Conservation (phyloP, 805 yeast genomes). For the Spathaspora boniae region DNA sequence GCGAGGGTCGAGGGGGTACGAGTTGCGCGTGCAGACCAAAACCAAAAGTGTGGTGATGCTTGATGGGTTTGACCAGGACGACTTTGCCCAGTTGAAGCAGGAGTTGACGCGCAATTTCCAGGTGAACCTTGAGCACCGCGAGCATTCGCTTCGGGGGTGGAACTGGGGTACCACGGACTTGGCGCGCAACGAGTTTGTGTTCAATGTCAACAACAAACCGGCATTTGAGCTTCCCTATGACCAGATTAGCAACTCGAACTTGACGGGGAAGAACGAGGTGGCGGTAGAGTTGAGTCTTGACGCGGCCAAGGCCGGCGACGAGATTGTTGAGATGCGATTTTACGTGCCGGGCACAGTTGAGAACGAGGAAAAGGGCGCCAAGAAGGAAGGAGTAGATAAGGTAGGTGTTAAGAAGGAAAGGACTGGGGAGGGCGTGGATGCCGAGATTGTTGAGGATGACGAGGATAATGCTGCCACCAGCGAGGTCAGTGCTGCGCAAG, state of each 20-base stretch:
- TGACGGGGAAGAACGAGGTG: constrained; percentile 91
- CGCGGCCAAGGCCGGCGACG: constrained; percentile 82
- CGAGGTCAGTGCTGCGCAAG: constrained; percentile 70
- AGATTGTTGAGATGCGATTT: constrained; percentile 89
- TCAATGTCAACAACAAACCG: constrained; percentile 83
- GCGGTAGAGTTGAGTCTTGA: constrained; percentile 77
- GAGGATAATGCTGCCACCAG: constrained; percentile 37
- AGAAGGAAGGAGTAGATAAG: constrained; percentile 31
- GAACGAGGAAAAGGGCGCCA: constrained; percentile 32
- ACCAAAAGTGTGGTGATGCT: constrained; percentile 80
- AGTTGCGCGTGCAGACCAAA: constrained; percentile 83
- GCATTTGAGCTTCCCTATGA: constrained; percentile 86
- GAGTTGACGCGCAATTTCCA: constrained; percentile 77
- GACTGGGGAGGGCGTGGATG: constrained; percentile 30
- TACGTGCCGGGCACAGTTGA: constrained; percentile 86
- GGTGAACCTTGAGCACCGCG: constrained; percentile 72
- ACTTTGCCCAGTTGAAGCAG: constrained; percentile 74
- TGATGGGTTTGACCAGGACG: constrained; percentile 90
- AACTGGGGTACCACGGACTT: constrained; percentile 96
- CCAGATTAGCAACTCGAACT: constrained; percentile 76
- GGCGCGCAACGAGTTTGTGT: constrained; percentile 86
- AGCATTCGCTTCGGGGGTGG: constrained; percentile 97
- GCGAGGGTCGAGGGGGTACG: constrained; percentile 89
- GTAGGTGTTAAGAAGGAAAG: no score
- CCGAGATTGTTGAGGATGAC: constrained; percentile 25